These are phyloP conservation scores for Phytophthora sansomeana DNA, from an alignment of 352 stramenopile genomes.

Conservation along the genomic window DNA sequence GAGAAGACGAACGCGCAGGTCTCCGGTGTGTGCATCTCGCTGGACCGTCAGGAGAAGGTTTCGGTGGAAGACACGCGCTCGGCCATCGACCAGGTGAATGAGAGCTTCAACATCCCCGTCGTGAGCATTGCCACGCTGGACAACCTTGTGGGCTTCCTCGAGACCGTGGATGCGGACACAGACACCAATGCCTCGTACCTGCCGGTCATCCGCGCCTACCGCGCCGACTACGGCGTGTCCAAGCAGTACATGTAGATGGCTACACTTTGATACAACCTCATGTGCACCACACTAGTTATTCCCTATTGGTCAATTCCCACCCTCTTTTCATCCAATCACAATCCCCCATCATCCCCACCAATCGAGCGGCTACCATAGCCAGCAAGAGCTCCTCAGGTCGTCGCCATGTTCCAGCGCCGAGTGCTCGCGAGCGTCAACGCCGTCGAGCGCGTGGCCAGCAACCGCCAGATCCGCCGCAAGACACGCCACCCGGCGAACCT, in stretches of 20 bases:
- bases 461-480: constrained; percentile 88
- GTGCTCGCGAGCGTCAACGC: constrained; percentile 56
- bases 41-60: constrained; percentile 98
- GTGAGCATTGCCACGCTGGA: constrained; percentile 96
- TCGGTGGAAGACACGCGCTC: constrained; percentile 93
- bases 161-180: constrained; percentile 49
- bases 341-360: constrained; percentile 8
- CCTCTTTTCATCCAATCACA: constrained; percentile 7
- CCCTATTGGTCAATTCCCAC: neutral
- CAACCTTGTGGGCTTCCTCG: constrained; percentile 92
- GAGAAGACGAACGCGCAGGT: constrained; percentile 92
- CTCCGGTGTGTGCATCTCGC: constrained; percentile 96
- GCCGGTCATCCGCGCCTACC: constrained; percentile 77
- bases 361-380: constrained; percentile 39
- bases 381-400: constrained; percentile 23
- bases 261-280: neutral
- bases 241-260: constrained; percentile 34
- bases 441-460: constrained; percentile 78
- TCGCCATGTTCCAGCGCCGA: constrained; percentile 69
- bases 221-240: constrained; percentile 79
- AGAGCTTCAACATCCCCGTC: constrained; percentile 92
- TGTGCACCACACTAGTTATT: neutral
- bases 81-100: constrained; percentile 93
- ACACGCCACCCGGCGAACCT: constrained; percentile 78
- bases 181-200: constrained; percentile 72